Conservation (phyloP, 768 basidiomycete species). For the Mycena galopus region DNA sequence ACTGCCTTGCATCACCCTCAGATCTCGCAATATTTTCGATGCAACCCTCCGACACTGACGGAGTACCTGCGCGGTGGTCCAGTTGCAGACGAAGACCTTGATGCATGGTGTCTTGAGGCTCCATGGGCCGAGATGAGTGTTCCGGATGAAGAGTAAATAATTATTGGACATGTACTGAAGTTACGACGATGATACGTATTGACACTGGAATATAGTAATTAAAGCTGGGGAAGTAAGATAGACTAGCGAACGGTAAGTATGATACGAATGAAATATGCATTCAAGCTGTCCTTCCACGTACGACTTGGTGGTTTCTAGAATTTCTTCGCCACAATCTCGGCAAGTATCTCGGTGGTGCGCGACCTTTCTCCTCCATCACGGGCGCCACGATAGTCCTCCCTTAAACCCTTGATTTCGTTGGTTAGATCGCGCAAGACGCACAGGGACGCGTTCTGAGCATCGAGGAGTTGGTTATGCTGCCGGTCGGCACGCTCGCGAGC, state of each 20-base stretch:
- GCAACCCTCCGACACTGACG: too few species aligned
- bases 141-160: neutral
- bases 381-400: neutral
- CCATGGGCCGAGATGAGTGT: neutral
- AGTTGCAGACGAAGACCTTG: neutral
- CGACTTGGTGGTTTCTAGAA: neutral
- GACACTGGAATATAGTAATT: too few species aligned
- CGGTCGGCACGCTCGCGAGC: neutral
- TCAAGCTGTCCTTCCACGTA: too few species aligned
- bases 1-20: neutral
- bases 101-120: neutral
- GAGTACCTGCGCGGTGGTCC: neutral
- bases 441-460: neutral
- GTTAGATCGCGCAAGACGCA: too few species aligned
- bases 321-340: neutral
- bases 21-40: neutral
- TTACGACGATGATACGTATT: too few species aligned
- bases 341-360: neutral
- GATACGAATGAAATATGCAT: neutral
- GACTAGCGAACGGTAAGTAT: neutral
- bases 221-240: neutral
- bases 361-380: neutral
- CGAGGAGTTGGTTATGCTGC: neutral
- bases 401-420: too few species aligned
- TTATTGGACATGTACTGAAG: neutral